These are phyloP conservation scores for Suhomyces sp. DNA, from an alignment of 805 yeast genomes.

Conservation along the genomic window DNA sequence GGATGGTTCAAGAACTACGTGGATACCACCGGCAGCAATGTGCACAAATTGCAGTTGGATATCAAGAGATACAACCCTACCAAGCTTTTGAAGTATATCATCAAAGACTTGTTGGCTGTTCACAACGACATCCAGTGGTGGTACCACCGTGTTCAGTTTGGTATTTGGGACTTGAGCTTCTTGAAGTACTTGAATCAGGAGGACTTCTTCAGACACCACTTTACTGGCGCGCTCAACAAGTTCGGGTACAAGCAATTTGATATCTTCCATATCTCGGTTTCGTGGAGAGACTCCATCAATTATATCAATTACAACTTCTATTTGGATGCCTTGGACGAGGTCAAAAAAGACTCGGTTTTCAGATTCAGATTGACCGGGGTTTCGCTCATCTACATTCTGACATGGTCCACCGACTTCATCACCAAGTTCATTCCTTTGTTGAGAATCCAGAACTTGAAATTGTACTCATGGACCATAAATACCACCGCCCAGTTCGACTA, in stretches of 20 bases:
- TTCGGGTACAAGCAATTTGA: constrained; percentile 29
- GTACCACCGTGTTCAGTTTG: constrained; percentile 37
- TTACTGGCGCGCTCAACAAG: constrained; percentile 11
- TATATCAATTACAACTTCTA: constrained; percentile 36
- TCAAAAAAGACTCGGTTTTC: constrained; percentile 13
- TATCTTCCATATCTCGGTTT: constrained; percentile 33
- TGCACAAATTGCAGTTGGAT: constrained; percentile 35
- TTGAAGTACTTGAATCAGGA: constrained; percentile 40
- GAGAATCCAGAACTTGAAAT: constrained; percentile 27
- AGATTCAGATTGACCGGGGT: constrained; percentile 32
- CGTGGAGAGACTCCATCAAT: constrained; percentile 31
- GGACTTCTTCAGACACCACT: constrained; percentile 27
- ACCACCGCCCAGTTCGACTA: constrained; percentile 33
- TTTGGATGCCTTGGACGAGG: constrained; percentile 19
- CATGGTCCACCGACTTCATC: constrained; percentile 37
- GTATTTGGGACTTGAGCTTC: constrained; percentile 40
- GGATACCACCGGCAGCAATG: constrained; percentile 12
- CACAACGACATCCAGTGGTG: constrained; percentile 34
- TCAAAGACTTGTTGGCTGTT: constrained; percentile 28
- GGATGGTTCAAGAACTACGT: constrained; percentile 28
- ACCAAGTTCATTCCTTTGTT: constrained; percentile 36
- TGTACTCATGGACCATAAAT: constrained; percentile 42
- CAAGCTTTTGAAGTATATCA: constrained; percentile 24
- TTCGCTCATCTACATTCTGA: constrained; percentile 34
- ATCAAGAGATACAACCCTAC: constrained; percentile 40